A percentile compares a stretch with the other conserved stretches of the same genome.
Conservation (phyloP, 306 rosid genomes). For the Cucurbita pepo region DNA sequence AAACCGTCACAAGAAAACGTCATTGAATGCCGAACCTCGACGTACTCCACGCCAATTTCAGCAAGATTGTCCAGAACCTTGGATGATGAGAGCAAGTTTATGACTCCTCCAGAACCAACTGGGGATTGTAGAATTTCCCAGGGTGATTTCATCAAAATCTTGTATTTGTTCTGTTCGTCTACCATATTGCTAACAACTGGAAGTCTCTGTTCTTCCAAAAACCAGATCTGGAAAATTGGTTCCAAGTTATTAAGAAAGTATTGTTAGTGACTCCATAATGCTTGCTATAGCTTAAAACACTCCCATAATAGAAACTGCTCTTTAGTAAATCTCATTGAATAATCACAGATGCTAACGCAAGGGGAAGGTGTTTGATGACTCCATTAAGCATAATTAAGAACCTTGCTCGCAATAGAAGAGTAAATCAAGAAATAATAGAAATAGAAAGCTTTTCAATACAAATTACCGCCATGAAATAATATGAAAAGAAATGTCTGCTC, state of each 20-base stretch:
- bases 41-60: slow-evolving; percentile 54
- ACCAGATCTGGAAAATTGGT: slow-evolving; percentile 35
- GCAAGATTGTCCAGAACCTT: slow-evolving; percentile 36
- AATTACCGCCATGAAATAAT: not conserved
- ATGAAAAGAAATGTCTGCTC: not conserved
- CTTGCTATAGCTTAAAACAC: not conserved
- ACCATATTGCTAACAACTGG: slow-evolving; percentile 52
- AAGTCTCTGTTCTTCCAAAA: slow-evolving; percentile 82
- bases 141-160: slow-evolving; percentile 79
- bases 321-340: not conserved
- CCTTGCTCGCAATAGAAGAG: no score
- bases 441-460: no score
- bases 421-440: no score
- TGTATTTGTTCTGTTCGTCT: slow-evolving; percentile 39
- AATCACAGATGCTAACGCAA: not conserved
- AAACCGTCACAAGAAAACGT: not conserved
- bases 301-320: not conserved
- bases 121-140: slow-evolving; percentile 87
- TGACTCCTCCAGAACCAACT: slow-evolving; percentile 72
- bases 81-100: slow-evolving; percentile 54
- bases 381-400: not conserved
- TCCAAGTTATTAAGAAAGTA: not conserved
- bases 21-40: slow-evolving; percentile 32
- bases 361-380: not conserved
- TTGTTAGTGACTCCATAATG: not conserved